Conservation (phyloP, 176 grass and related monocot genomes). For the Otatea glauca region DNA sequence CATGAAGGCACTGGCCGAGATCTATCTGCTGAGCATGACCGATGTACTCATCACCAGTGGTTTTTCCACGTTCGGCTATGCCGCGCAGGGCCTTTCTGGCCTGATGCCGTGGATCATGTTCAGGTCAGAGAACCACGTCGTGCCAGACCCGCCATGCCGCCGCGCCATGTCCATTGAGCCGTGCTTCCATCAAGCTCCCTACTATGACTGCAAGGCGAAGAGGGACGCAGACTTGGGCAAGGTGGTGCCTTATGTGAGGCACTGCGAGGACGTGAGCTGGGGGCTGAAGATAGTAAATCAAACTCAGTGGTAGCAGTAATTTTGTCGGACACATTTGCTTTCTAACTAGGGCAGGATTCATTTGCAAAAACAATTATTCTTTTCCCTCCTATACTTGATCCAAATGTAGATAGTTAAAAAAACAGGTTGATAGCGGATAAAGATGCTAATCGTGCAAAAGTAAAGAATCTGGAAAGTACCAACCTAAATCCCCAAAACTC, state of each 20-base stretch:
- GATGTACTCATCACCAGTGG: conserved; percentile 68
- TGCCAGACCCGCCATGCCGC: conserved; percentile 52
- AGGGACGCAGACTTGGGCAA: conserved; percentile 53
- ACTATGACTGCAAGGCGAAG: conserved; percentile 62
- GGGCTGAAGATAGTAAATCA: conserved; percentile 79
- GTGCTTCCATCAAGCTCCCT: conserved; percentile 71
- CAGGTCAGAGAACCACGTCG: conserved; percentile 43
- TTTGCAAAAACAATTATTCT: not conserved
- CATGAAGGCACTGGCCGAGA: conserved; percentile 78
- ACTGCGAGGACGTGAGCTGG: conserved; percentile 74
- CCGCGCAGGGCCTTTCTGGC: conserved; percentile 59
- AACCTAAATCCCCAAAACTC: too few relatives aligned
- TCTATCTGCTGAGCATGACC: conserved; percentile 75
- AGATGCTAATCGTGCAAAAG: too few relatives aligned
- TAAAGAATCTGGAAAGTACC: too few relatives aligned
- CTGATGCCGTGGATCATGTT: conserved; percentile 73
- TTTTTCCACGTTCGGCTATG: conserved; percentile 84
- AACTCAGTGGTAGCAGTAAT: conserved; percentile 36
- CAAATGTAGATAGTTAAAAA: conserved; percentile 50
- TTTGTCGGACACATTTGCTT: conserved; percentile 1
- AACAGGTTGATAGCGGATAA: not conserved
- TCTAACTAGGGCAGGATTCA: conserved; percentile 34
- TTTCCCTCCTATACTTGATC: conserved; percentile 17
- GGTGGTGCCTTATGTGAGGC: conserved; percentile 59
- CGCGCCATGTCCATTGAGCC: conserved; percentile 74